phyloP scores from a whole-genome alignment of 306 rosid species.

The Dalbergia cultrata region DNA sequence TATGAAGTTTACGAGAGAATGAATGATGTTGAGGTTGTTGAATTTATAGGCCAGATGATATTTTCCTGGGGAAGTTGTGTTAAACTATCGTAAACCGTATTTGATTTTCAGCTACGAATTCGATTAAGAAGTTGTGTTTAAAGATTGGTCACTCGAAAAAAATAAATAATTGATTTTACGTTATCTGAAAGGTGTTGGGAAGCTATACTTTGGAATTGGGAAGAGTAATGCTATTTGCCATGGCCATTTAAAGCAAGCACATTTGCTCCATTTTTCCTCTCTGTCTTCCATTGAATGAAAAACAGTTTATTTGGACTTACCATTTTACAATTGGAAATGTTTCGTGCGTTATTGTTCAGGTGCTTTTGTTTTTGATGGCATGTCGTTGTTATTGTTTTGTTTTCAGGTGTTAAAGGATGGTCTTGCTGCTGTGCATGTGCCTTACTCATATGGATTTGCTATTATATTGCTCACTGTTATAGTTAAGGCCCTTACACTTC shows the following conservation, averaged over 20 bases:
- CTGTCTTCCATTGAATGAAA: neutral
- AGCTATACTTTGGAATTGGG: constrained; percentile 16
- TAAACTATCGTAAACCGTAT: neutral
- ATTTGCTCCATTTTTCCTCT: neutral
- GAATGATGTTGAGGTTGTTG: constrained; percentile 3
- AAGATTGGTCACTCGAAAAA: neutral
- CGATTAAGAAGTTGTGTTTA: neutral
- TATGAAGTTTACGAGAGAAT: constrained; percentile 1
- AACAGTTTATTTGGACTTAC: neutral
- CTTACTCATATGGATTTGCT: constrained; percentile 94
- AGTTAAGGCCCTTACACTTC: constrained; percentile 82
- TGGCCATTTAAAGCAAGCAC: neutral
- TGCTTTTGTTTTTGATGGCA: constrained; percentile 26
- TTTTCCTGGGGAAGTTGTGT: neutral
- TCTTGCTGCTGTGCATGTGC: constrained; percentile 83
- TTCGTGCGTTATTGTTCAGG: constrained; percentile 3
- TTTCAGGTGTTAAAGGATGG: constrained; percentile 87
- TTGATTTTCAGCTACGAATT: constrained; percentile 20
- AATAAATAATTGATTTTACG: neutral
- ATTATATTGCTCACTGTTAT: constrained; percentile 89
- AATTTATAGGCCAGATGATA: constrained; percentile 31
- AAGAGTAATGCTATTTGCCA: constrained; percentile 10
- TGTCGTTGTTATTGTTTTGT: constrained; percentile 4
- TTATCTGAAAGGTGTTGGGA: constrained; percentile 8
- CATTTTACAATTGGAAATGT: constrained; percentile 18